Conservation (phyloP, 495 filamentous ascomycete species). For the Tuber indicum region DNA sequence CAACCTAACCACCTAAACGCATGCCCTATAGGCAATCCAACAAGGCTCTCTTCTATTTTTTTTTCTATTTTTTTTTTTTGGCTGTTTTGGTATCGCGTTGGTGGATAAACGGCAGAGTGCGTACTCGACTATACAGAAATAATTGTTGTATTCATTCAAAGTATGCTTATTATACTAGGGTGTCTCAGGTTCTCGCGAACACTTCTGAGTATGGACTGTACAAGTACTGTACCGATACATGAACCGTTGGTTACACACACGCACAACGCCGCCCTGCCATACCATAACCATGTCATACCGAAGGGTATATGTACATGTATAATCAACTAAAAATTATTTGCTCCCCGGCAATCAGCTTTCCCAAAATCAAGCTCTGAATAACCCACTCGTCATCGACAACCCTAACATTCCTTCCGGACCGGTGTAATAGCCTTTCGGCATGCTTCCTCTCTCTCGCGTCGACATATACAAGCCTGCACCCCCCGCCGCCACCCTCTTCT, state of each 20-base stretch:
- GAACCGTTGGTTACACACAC: background rate
- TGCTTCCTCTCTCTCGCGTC: conserved; percentile 52
- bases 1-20: too few relatives aligned
- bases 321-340: conserved; percentile 7
- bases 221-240: background rate
- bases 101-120: too few relatives aligned
- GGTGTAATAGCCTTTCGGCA: conserved; percentile 40
- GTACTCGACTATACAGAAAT: background rate
- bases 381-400: conserved; percentile 79
- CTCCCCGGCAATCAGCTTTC: conserved; percentile 62
- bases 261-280: background rate
- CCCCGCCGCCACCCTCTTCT: conserved; percentile 40
- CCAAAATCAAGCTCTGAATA: conserved; percentile 87
- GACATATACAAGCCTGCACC: conserved; percentile 76
- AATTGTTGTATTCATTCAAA: too few relatives aligned
- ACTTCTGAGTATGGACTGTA: too few relatives aligned
- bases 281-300: background rate
- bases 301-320: background rate
- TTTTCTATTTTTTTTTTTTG: too few relatives aligned
- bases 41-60: too few relatives aligned
- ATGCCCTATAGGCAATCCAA: too few relatives aligned
- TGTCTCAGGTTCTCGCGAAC: too few relatives aligned
- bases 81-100: too few relatives aligned
- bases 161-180: too few relatives aligned
- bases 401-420: conserved; percentile 48